Percentiles rank a stretch among this genome's conserved stretches.
These are phyloP conservation scores for Aspergillus conjunctus DNA, from an alignment of 495 filamentous ascomycete genomes.

Conservation along the genomic window DNA sequence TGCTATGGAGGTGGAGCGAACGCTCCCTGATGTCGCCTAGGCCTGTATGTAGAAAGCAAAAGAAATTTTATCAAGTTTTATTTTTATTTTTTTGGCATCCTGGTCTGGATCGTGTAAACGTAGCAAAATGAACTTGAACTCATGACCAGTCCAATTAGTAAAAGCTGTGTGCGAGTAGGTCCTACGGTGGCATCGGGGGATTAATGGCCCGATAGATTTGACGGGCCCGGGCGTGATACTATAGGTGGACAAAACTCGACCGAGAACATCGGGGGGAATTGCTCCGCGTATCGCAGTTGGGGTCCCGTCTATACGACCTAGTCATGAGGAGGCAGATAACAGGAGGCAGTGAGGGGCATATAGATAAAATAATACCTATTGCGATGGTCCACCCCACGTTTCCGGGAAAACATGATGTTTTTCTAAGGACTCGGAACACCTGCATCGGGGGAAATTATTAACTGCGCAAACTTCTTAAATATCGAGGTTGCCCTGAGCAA, in stretches of 20 bases:
- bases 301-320: too few relatives aligned
- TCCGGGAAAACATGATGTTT: not conserved
- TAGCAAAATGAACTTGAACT: too few relatives aligned
- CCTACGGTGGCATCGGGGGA: constrained; percentile 17
- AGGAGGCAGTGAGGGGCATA: constrained; percentile 11
- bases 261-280: constrained; percentile 9
- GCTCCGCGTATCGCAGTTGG: constrained; percentile 9
- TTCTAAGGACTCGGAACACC: not conserved
- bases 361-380: constrained; percentile 5
- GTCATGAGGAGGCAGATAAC: not conserved
- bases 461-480: not conserved
- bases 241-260: constrained; percentile 18
- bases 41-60: not conserved
- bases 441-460: not conserved
- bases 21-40: constrained; percentile 44
- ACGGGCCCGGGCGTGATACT: constrained; percentile 1
- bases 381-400: constrained; percentile 1
- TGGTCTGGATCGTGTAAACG: too few relatives aligned
- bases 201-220: constrained; percentile 4
- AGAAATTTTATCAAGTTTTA: not conserved
- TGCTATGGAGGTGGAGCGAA: constrained; percentile 67
- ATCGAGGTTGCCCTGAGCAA: not conserved
- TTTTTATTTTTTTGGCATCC: too few relatives aligned
- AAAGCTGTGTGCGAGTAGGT: too few relatives aligned
- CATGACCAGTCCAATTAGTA: too few relatives aligned